These are phyloP conservation scores for Oidium heveae DNA, from an alignment of 2,329 filamentous ascomycete species.

Conservation along the genomic window DNA sequence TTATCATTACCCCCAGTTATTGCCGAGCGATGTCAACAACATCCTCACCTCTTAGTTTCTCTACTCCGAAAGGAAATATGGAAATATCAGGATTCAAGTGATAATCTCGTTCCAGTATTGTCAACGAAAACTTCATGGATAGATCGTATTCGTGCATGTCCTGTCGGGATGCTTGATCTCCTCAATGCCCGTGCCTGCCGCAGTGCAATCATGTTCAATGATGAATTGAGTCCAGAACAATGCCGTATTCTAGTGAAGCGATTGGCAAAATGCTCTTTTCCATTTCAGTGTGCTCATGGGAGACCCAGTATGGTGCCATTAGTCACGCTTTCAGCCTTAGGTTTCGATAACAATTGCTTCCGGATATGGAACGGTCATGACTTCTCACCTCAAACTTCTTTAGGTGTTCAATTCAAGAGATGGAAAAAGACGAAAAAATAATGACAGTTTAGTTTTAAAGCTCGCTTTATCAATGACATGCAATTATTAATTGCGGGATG, in stretches of 20 bases:
- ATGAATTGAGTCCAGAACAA: slow-evolving; percentile 29
- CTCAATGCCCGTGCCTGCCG: slow-evolving; percentile 53
- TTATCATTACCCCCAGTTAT: slow-evolving; percentile 43
- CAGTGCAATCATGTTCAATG: slow-evolving; percentile 73
- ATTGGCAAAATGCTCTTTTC: slow-evolving; percentile 40
- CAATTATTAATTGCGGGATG: no score
- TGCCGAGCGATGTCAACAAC: slow-evolving; percentile 44
- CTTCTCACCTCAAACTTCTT: not conserved
- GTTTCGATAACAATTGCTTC: not conserved
- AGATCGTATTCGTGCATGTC: slow-evolving; percentile 39
- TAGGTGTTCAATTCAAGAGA: not conserved
- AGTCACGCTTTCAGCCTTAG: slow-evolving; percentile 19
- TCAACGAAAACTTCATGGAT: slow-evolving; percentile 23
- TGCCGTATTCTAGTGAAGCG: slow-evolving; percentile 30
- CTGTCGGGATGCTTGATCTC: slow-evolving; percentile 49
- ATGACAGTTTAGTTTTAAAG: no score
- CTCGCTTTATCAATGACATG: no score
- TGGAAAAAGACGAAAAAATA: not conserved
- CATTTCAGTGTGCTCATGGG: slow-evolving; percentile 69
- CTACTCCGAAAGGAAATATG: slow-evolving; percentile 54
- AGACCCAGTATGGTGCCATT: slow-evolving; percentile 38
- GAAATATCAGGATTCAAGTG: slow-evolving; percentile 19
- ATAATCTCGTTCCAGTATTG: not conserved
- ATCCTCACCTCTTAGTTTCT: slow-evolving; percentile 47
- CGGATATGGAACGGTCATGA: not conserved